Percentiles rank a stretch among this genome's conserved stretches.
Conservation (phyloP, 2,329 filamentous ascomycete species). For the Purpureocillium lavendulum region DNA sequence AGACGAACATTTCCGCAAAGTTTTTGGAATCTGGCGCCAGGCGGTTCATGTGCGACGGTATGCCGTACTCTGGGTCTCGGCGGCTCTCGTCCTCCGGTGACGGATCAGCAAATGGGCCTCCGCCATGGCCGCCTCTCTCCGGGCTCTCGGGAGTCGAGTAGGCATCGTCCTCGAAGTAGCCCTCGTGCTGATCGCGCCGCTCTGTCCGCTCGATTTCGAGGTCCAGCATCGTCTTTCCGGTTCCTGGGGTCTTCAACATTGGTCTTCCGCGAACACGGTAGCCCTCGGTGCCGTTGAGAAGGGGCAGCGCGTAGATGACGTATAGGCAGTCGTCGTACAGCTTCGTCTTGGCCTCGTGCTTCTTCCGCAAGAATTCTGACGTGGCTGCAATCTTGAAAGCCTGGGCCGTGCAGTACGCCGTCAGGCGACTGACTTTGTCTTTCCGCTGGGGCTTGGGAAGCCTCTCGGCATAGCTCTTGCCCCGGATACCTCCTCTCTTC, state of each 20-base stretch:
- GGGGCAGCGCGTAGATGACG: conserved; percentile 84
- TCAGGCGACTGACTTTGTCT: conserved; percentile 82
- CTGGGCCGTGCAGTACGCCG: conserved; percentile 93
- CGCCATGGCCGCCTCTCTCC: conserved; percentile 18
- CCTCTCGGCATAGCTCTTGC: conserved; percentile 92
- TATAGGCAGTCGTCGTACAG: conserved; percentile 97
- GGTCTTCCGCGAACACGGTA: conserved; percentile 86
- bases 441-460: conserved; percentile 80
- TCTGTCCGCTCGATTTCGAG: conserved; percentile 95
- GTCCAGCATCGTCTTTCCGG: conserved; percentile 82
- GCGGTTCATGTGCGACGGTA: conserved; percentile 43
- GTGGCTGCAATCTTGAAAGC: conserved; percentile 83
- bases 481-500: conserved; percentile 51
- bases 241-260: conserved; percentile 81
- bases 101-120: conserved; percentile 22
- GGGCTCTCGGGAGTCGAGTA: conserved; percentile 31
- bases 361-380: conserved; percentile 80
- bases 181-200: conserved; percentile 78
- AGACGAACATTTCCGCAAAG: conserved; percentile 94
- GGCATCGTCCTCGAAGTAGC: conserved; percentile 73
- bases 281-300: conserved; percentile 78
- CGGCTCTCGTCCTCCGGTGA: conserved; percentile 19
- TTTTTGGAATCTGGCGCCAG: conserved; percentile 64
- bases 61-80: conserved; percentile 28
- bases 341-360: conserved; percentile 87